Conservation (phyloP, 805 yeast genomes). For the Metschnikowia rubicola region DNA sequence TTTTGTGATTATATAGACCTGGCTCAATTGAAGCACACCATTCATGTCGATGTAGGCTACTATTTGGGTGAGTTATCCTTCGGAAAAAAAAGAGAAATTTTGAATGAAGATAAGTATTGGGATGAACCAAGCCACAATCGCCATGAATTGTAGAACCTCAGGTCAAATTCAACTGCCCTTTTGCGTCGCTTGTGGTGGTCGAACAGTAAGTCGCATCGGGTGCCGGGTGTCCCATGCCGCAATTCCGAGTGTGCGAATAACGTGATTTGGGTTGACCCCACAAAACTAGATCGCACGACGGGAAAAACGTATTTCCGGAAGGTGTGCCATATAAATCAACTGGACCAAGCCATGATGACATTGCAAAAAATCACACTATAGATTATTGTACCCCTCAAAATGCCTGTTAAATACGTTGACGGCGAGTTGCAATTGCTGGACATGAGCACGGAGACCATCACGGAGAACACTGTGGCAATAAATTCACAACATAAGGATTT, state of each 20-base stretch:
- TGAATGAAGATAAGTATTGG: too few relatives aligned
- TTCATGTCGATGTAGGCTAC: too few relatives aligned
- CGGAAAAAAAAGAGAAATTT: too few relatives aligned
- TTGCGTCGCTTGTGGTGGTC: too few relatives aligned
- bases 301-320: slow-evolving; percentile 1
- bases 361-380: neutral
- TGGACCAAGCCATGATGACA: neutral
- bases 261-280: neutral
- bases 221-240: too few relatives aligned
- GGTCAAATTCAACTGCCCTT: too few relatives aligned
- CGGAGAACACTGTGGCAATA: slow-evolving; percentile 21
- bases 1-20: too few relatives aligned
- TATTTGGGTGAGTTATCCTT: too few relatives aligned
- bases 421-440: slow-evolving; percentile 5
- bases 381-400: neutral
- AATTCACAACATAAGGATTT: slow-evolving; percentile 9
- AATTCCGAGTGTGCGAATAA: too few relatives aligned
- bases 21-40: neutral
- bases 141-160: too few relatives aligned
- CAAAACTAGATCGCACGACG: neutral
- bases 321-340: neutral
- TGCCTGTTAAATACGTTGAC: slow-evolving; percentile 3
- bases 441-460: slow-evolving; percentile 18
- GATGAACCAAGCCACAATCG: too few relatives aligned
- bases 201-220: too few relatives aligned